Conservation (phyloP, 2,329 filamentous ascomycete genomes). For the Nemania bipapillata region DNA sequence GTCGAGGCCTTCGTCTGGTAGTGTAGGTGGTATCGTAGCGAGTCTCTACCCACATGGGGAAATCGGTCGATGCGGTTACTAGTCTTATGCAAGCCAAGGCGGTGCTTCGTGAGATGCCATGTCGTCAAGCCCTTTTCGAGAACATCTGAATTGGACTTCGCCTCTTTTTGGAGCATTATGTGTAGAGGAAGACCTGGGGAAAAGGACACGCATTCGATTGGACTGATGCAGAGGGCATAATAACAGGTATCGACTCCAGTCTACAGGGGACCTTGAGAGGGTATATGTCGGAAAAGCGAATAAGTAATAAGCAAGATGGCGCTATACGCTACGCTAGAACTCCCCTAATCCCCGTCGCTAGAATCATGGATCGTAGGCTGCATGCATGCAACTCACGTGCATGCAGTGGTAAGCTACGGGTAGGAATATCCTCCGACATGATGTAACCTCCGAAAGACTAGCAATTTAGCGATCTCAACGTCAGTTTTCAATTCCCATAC, state of each 20-base stretch:
- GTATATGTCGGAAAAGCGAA: neutral
- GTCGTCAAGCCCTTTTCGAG: neutral
- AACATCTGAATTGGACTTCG: neutral
- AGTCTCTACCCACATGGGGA: neutral
- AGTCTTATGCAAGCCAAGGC: slow-evolving; percentile 25
- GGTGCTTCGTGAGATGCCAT: neutral
- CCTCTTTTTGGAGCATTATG: neutral
- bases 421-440: slow-evolving; percentile 32
- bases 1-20: slow-evolving; percentile 6
- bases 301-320: neutral
- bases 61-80: slow-evolving; percentile 5
- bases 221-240: neutral
- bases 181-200: neutral
- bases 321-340: too few relatives aligned
- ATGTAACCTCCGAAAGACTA: slow-evolving; percentile 27
- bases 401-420: slow-evolving; percentile 36
- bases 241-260: neutral
- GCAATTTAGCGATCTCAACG: slow-evolving; percentile 32
- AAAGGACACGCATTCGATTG: slow-evolving; percentile 5
- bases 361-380: slow-evolving; percentile 14
- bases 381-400: slow-evolving; percentile 27
- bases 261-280: neutral
- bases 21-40: neutral
- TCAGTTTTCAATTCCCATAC: neutral
- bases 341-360: slow-evolving; percentile 5